A percentile compares a stretch with the other conserved stretches of the same genome.
Conservation (phyloP, 176 grass and related monocot genomes). For the Pontederia crassipes region DNA sequence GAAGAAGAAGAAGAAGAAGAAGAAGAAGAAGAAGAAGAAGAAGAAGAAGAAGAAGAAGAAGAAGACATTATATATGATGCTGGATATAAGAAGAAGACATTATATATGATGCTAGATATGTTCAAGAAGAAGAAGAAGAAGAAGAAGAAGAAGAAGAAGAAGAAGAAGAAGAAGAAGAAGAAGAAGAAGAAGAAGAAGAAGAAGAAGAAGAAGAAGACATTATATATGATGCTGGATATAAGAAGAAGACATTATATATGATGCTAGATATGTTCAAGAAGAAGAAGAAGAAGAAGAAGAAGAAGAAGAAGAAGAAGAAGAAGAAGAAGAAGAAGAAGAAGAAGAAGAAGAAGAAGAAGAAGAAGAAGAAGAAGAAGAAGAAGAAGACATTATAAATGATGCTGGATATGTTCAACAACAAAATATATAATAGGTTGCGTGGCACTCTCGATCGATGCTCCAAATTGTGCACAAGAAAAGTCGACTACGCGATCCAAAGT, state of each 20-base stretch:
- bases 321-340: background rate
- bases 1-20: conserved; percentile 6
- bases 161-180: background rate
- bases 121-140: conserved; percentile 7
- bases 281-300: background rate
- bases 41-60: background rate
- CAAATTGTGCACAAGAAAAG: no score
- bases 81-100: background rate
- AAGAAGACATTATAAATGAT: no score
- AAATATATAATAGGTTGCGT: no score
- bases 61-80: background rate
- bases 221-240: background rate
- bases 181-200: background rate
- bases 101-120: no score
- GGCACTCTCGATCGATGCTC: no score
- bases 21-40: background rate
- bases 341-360: background rate
- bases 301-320: conserved; percentile 7
- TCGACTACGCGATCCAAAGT: no score
- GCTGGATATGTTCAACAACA: no score
- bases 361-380: no score
- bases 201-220: no score
- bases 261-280: no score
- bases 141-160: conserved; percentile 2
- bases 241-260: no score